Conservation (phyloP, 2,329 filamentous ascomycete species). For the Scopulariopsis brevicaulis region DNA sequence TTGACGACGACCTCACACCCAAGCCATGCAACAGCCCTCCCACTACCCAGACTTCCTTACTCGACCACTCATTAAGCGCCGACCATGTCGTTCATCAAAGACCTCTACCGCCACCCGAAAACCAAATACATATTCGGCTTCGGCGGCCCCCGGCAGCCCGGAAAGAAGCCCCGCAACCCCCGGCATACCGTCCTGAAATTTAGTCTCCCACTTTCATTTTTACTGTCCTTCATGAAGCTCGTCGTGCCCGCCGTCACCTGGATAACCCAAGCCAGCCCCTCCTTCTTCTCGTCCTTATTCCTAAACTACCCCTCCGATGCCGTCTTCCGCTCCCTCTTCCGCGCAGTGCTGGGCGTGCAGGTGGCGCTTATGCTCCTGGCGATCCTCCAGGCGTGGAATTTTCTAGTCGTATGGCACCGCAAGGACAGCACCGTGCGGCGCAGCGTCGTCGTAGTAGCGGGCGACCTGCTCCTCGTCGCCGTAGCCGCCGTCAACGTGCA, state of each 20-base stretch:
- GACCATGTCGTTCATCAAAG: background rate
- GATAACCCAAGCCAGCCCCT: background rate
- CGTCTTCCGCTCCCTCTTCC: background rate
- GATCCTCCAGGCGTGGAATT: background rate
- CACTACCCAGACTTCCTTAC: too few relatives aligned
- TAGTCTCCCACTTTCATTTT: background rate
- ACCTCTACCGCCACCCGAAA: background rate
- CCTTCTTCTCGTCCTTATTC: background rate
- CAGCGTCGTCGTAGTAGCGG: background rate
- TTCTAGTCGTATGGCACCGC: background rate
- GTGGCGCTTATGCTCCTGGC: background rate
- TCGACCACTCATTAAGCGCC: too few relatives aligned
- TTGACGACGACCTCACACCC: too few relatives aligned
- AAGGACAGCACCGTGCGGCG: background rate
- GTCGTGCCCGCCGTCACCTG: background rate
- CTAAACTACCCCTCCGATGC: background rate
- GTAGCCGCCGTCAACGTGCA: background rate
- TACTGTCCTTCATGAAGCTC: background rate
- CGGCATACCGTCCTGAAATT: background rate
- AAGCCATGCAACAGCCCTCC: too few relatives aligned
- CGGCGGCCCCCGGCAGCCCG: background rate
- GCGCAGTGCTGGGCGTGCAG: background rate
- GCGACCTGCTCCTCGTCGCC: background rate
- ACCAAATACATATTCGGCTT: background rate
- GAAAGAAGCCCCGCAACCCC: background rate